A percentile compares a stretch with the other conserved stretches of the same genome.
Evolutionary conservation across 2,329 filamentous ascomycete genomes (phyloP).

Genomic region (Clarireedia homoeocarpa): DNA sequence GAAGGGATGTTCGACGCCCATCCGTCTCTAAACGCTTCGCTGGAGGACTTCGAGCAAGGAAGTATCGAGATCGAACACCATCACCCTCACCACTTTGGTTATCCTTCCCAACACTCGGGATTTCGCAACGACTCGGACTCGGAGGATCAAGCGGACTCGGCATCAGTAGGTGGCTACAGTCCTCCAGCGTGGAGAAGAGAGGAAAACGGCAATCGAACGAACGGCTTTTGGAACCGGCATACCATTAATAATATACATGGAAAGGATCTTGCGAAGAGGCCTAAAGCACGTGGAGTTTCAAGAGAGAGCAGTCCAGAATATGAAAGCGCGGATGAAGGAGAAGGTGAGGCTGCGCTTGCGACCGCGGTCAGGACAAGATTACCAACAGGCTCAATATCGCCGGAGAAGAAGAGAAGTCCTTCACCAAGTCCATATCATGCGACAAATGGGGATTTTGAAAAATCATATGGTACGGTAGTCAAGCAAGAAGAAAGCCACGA

Average conservation of each 20-base stretch:
- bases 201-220: slow-evolving; percentile 35
- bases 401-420: slow-evolving; percentile 47
- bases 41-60: slow-evolving; percentile 54
- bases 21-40: slow-evolving; percentile 50
- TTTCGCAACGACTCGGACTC: slow-evolving; percentile 45
- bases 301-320: slow-evolving; percentile 52
- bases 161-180: slow-evolving; percentile 49
- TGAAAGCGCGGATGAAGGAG: slow-evolving; percentile 44
- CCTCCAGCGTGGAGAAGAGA: slow-evolving; percentile 54
- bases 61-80: slow-evolving; percentile 29
- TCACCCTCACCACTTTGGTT: slow-evolving; percentile 38
- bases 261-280: slow-evolving; percentile 38
- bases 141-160: slow-evolving; percentile 34
- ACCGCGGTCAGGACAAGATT: slow-evolving; percentile 31
- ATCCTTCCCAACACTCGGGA: slow-evolving; percentile 53
- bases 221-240: slow-evolving; percentile 42
- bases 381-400: slow-evolving; percentile 45
- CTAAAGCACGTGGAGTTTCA: slow-evolving; percentile 32
- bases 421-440: slow-evolving; percentile 39
- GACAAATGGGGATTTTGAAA: slow-evolving; percentile 30
- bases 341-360: slow-evolving; percentile 29
- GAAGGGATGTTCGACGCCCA: slow-evolving; percentile 48
- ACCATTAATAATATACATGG: slow-evolving; percentile 36
- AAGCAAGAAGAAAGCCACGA: slow-evolving; percentile 24
- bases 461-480: slow-evolving; percentile 30